Conservation (phyloP, 2,329 filamentous ascomycete species). For the Cercospora canescens region DNA sequence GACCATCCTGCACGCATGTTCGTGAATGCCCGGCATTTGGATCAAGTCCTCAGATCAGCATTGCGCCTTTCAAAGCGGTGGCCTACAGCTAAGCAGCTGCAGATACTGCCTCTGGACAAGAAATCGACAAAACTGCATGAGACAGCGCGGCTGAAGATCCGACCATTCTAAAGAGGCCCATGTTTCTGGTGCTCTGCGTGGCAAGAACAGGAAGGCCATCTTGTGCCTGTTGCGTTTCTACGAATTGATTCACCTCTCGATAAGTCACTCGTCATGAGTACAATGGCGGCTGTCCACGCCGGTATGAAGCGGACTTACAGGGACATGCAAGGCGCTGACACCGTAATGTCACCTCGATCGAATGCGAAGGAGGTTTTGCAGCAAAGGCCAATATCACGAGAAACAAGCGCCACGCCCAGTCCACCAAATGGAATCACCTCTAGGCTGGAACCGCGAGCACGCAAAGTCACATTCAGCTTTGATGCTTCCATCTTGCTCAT, state of each 20-base stretch:
- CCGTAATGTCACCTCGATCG: slow-evolving; percentile 4
- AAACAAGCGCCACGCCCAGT: slow-evolving; percentile 22
- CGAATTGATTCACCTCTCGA: neutral
- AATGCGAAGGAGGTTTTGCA: slow-evolving; percentile 19
- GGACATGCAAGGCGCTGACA: slow-evolving; percentile 27
- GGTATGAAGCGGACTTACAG: slow-evolving; percentile 33
- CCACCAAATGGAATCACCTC: slow-evolving; percentile 17
- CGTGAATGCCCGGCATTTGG: neutral
- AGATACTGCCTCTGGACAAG: neutral
- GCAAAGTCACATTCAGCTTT: slow-evolving; percentile 47
- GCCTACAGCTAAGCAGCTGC: neutral
- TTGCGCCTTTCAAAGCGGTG: neutral
- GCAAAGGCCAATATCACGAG: slow-evolving; percentile 18
- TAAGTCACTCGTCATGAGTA: neutral
- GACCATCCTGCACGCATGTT: neutral
- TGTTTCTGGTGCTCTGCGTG: neutral
- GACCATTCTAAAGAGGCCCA: neutral
- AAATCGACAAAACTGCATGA: neutral
- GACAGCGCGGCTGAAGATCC: neutral
- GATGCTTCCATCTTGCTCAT: slow-evolving; percentile 72
- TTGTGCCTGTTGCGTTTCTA: neutral
- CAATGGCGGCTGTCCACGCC: slow-evolving; percentile 31
- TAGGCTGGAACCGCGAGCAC: slow-evolving; percentile 15
- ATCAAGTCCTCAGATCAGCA: neutral
- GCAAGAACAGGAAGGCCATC: neutral